Percentiles rank a stretch among this genome's conserved stretches.
phyloP scores from a whole-genome alignment of 805 yeast genomes.

The Spathaspora gorwiae region DNA sequence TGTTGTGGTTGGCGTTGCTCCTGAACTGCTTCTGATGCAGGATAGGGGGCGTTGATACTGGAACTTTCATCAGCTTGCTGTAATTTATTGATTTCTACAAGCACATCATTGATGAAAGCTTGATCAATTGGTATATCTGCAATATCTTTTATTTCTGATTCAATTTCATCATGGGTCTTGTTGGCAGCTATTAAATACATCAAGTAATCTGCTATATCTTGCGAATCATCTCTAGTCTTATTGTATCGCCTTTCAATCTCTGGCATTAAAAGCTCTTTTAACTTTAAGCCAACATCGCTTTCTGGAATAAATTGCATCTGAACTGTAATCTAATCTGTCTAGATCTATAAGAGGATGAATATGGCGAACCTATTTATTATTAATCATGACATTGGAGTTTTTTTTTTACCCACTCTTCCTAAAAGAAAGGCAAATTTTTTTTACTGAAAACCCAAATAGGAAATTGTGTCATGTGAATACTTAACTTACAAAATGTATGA shows the following conservation, averaged over 20 bases:
- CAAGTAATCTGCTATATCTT: constrained; percentile 68
- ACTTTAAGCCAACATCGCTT: constrained; percentile 33
- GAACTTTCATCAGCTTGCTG: constrained; percentile 1
- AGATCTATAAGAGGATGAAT: too few relatives aligned
- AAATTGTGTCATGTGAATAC: too few relatives aligned
- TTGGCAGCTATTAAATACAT: constrained; percentile 67
- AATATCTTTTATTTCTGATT: constrained; percentile 54
- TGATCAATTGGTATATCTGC: constrained; percentile 60
- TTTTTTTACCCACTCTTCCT: too few relatives aligned
- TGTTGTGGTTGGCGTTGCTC: constrained; percentile 5
- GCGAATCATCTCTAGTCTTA: constrained; percentile 36
- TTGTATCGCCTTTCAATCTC: constrained; percentile 31
- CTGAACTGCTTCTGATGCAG: constrained; percentile 7
- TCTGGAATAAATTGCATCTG: constrained; percentile 34
- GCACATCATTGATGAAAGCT: constrained; percentile 53
- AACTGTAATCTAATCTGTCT: background rate
- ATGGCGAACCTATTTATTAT: too few relatives aligned
- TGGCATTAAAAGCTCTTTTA: constrained; percentile 29
- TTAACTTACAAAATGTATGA: too few relatives aligned
- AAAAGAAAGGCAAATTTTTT: too few relatives aligned
- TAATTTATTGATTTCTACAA: constrained; percentile 49
- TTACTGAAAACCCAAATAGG: too few relatives aligned
- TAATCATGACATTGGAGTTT: too few relatives aligned
- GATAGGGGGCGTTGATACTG: background rate
- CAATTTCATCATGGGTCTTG: constrained; percentile 56